Evolutionary conservation across 345 rosid species (phyloP), one percentile per base, ranked within the genome.

Genomic region (Cardamine resedifolia): DNA sequence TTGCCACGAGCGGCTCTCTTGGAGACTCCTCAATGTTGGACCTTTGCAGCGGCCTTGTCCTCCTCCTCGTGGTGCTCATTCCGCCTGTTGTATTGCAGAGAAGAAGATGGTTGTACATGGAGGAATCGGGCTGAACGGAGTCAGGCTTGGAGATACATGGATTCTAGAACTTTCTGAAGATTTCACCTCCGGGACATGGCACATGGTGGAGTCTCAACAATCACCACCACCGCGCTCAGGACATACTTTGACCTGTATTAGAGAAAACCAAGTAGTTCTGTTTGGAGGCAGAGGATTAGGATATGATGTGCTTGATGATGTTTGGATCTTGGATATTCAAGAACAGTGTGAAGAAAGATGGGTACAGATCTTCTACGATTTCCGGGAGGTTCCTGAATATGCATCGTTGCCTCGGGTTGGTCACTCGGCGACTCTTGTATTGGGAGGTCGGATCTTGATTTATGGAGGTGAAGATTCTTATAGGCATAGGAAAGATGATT

Each of bases 141-240:
- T 89, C 11, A 82, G 99, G 64, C 81, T 91, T 31, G 88, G 81
- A 11, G 97, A 95, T 56, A 87, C 96, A 7, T 95, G 99, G 99
- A 80, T 88, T 70, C 70, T 95, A 21, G 87, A 91, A 44, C 85
- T 91, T 49, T 81, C 93, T 0, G 96, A 90, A 57, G 84, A 87
- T 70, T 76, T 78, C 18, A 41, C 74, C 41, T 79, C 69, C 0
- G 99, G 97, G 51, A 64, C 81, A 55, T 95, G 99, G 97, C 80
- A 65, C 7, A 85, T 80, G 80, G 67, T 88, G 5, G 80, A 68
- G 65, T 78, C 78, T 74, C 84, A 51, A 59, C 92, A 84, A 49
- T 75, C 88, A 26, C 99, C 99, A 31, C 86, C 97, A 1, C 83
- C 99, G 20, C 86, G 99, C 33, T 95, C 97, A n/a, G 97, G 99